Conservation (phyloP, 345 rosid species). For the Euphorbia lathyris region DNA sequence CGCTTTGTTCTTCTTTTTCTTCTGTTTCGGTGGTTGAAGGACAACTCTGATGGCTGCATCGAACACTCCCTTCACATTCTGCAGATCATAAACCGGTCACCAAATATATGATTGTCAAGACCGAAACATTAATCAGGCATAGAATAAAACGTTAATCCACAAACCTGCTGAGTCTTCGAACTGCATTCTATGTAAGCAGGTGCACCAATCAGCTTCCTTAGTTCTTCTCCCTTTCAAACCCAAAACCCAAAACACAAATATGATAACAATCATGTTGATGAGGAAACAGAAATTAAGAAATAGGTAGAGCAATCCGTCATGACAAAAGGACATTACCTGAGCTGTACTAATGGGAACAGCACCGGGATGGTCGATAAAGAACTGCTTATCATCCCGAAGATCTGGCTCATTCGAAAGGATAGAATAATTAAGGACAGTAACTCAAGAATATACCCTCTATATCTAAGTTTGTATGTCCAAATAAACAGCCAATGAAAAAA, state of each 20-base stretch:
- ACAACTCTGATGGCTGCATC: slow-evolving; percentile 84
- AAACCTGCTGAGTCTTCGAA: slow-evolving; percentile 84
- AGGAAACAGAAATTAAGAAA: neutral
- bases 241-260: neutral
- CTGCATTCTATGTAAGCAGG: slow-evolving; percentile 92
- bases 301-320: neutral
- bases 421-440: neutral
- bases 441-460: neutral
- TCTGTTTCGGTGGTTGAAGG: slow-evolving; percentile 80
- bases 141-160: neutral
- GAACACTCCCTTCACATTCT: slow-evolving; percentile 86
- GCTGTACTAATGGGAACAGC: slow-evolving; percentile 32
- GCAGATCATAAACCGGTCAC: slow-evolving; percentile 19
- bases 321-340: slow-evolving; percentile 16
- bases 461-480: neutral
- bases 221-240: slow-evolving; percentile 77
- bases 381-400: slow-evolving; percentile 37
- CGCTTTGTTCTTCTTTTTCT: slow-evolving; percentile 78
- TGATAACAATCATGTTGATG: neutral
- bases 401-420: slow-evolving; percentile 17
- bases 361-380: slow-evolving; percentile 34
- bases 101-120: neutral
- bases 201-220: slow-evolving; percentile 78
- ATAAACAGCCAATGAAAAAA: neutral
- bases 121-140: neutral